Percentiles rank a stretch among this genome's conserved stretches.
Evolutionary conservation across 768 basidiomycete species (phyloP).

Genomic region (Trametes coccinea): DNA sequence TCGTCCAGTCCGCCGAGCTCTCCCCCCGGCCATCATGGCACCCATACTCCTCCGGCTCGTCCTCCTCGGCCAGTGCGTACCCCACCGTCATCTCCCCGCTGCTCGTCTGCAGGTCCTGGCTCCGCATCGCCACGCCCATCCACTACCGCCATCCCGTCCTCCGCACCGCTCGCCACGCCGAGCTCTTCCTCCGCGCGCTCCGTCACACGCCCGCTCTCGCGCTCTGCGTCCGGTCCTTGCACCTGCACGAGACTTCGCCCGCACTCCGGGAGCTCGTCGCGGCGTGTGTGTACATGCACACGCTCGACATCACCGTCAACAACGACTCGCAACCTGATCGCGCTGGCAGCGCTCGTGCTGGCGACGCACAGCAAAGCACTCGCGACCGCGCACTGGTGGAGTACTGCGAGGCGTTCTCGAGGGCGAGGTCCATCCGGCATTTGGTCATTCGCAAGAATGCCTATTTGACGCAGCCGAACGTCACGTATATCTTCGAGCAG

Average conservation of each 20-base stretch:
- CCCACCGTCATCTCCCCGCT: conserved; percentile 42
- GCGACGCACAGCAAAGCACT: background rate
- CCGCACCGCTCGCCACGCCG: conserved; percentile 40
- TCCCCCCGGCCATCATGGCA: conserved; percentile 28
- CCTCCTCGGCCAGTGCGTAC: conserved; percentile 3
- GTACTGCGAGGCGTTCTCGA: conserved; percentile 44
- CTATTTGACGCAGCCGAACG: conserved; percentile 56
- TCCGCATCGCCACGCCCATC: conserved; percentile 57
- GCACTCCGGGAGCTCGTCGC: conserved; percentile 43
- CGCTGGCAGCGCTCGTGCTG: background rate
- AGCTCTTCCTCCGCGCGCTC: conserved; percentile 41
- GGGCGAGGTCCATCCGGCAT: conserved; percentile 40
- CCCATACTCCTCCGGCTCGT: conserved; percentile 8
- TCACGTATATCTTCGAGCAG: conserved; percentile 44
- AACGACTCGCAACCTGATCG: conserved; percentile 5
- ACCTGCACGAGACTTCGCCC: conserved; percentile 43
- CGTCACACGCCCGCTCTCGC: conserved; percentile 40
- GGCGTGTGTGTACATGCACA: conserved; percentile 33
- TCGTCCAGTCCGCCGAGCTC: conserved; percentile 27
- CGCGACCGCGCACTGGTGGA: conserved; percentile 21
- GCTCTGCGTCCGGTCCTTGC: conserved; percentile 41
- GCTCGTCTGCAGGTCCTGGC: conserved; percentile 51
- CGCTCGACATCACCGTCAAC: conserved; percentile 42
- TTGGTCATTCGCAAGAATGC: conserved; percentile 56
- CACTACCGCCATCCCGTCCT: conserved; percentile 57